Base-by-base conservation (phyloP, 2,329 filamentous ascomycete genomes). In the Thielaviopsis ethacetica region DNA sequence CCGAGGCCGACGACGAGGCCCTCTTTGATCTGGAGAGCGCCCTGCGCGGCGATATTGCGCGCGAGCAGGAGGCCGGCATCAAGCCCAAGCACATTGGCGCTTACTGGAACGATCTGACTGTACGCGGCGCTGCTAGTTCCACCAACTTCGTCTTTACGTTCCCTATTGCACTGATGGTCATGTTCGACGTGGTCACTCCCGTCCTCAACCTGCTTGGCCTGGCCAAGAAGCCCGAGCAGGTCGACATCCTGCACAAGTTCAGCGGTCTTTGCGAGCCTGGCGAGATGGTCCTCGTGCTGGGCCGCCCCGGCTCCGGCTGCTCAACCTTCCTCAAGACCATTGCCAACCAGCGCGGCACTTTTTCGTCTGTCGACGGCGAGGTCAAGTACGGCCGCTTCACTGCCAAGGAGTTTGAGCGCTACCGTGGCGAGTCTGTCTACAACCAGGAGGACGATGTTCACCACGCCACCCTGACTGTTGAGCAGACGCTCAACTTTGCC, bases 391-490 rank as follows among this genome's bases (percentile, higher is more conserved):
- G 88, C 0, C 84, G 83, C 0, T 90, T 88, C 67, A 79, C 82
- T 4, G 78, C 83, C 17, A 73, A 82, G 21, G 82, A 85, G 54
- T 91, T 94, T 63, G 79, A 85, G 66, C 75, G 79, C 56, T 94
- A 88, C 68, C 80, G 88, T 30, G 88, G 88, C 56, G 88, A 95
- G 71, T 84, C 86, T 0, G 84, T 91, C 4, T 95, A 94, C 73
- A 91, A 89, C 66, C 83, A 87, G 65, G 87, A 91, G 68, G 88
- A 94, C 63, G 90, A 95, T 65, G 77, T 91, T 22, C 89, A 95
- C 65, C 84, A 90, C 65, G 81, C 90, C 0, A 93, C 88, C 0
- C 75, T 96, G 24, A 93, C 89, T 0, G 91, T 95, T 2, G 85
- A 87, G 58, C 88, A 95, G 68, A 95, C 91, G 0, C 78, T 95